Evolutionary conservation across 768 basidiomycete species (phyloP).

Genomic region (Mrakia blollopis): DNA sequence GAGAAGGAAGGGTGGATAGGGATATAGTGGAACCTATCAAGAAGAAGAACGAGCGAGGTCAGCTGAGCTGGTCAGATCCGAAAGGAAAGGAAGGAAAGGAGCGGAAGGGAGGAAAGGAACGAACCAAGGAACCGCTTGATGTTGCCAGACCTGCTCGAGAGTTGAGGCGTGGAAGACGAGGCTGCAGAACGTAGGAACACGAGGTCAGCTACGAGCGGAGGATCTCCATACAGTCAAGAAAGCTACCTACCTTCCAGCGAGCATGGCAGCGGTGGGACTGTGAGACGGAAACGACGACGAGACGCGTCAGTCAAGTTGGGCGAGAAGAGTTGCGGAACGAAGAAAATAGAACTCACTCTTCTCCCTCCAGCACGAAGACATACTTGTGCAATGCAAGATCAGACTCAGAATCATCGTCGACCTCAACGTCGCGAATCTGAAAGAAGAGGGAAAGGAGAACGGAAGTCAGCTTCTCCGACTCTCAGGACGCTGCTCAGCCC

Average conservation of each 20-base stretch:
- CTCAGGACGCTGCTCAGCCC: too few species aligned
- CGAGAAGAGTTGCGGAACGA: background rate
- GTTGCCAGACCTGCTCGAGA: background rate
- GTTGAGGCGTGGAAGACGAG: slow-evolving; percentile 9
- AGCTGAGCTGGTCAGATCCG: background rate
- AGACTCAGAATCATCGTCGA: background rate
- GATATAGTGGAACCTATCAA: background rate
- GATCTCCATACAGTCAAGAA: background rate
- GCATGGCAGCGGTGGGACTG: background rate
- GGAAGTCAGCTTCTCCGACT: background rate
- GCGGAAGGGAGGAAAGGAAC: background rate
- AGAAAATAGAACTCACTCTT: background rate
- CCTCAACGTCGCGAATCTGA: background rate
- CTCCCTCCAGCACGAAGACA: background rate
- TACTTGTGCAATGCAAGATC: background rate
- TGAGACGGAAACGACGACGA: too few species aligned
- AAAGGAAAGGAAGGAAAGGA: background rate
- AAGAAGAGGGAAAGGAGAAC: background rate
- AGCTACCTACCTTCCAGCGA: background rate
- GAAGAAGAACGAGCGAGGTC: background rate
- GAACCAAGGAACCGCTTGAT: background rate
- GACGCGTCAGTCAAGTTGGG: background rate
- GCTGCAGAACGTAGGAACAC: background rate
- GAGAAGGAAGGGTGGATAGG: background rate
- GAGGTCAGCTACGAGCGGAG: too few species aligned